Conservation (phyloP, 192 early-diverging fungal species). For the Glomus cerebriforme region DNA sequence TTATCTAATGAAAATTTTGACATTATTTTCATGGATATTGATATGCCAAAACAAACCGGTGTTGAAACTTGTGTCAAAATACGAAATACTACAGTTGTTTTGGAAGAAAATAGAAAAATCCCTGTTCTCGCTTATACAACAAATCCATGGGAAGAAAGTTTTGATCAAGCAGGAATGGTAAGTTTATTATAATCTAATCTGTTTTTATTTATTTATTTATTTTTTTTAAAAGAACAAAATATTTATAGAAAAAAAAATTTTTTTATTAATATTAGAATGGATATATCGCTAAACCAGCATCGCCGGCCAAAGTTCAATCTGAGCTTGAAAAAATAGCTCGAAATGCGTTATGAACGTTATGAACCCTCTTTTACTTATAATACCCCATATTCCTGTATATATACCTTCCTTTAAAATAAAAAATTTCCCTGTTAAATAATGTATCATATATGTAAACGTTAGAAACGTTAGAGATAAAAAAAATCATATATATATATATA, state of each 20-base stretch:
- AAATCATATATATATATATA: no score
- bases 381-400: neutral
- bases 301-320: neutral
- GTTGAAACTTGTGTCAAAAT: slow-evolving; percentile 59
- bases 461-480: neutral
- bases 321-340: neutral
- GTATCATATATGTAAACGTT: neutral
- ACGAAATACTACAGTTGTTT: slow-evolving; percentile 43
- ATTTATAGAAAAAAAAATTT: no score
- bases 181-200: no score
- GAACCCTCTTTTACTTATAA: neutral
- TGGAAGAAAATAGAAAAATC: slow-evolving; percentile 50
- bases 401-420: neutral
- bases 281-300: neutral
- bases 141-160: slow-evolving; percentile 41
- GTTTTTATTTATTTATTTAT: no score
- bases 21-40: slow-evolving; percentile 68
- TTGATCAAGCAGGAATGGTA: slow-evolving; percentile 22
- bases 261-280: slow-evolving; percentile 2
- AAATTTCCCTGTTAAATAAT: neutral
- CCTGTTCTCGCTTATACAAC: slow-evolving; percentile 71
- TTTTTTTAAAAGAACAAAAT: neutral
- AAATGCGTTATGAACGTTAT: neutral
- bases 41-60: slow-evolving; percentile 65
- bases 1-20: slow-evolving; percentile 48